Base-by-base conservation (phyloP, 2,329 filamentous ascomycete species). In the Blastomyces silverae region DNA sequence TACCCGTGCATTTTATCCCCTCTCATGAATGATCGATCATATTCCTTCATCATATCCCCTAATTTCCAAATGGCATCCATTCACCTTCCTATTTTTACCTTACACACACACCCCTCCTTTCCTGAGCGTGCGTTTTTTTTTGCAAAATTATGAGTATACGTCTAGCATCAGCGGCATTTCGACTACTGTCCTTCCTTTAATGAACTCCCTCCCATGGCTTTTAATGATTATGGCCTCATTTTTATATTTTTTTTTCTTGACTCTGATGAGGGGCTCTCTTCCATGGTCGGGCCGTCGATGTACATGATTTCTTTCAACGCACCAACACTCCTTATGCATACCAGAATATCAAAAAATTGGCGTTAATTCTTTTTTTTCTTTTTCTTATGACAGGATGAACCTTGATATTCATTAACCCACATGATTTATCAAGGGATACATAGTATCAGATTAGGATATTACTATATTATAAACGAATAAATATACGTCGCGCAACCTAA, bases 261-360 rank as follows among this genome's bases (percentile, higher is more conserved):
- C 28, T 31, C 10, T 56, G 28, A 53, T 53, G 25, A 56, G 28
- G 28, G 28, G 28, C 25, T 34, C 15, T 55, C 13, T 56, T 7
- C 25, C 53, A 31, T 37, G 22, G 25, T 37, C 53, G 31, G 34
- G 17, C 28, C 31, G 53, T 34, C 20, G 53, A 34, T 56, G 8
- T 56, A 56, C 53, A 56, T 56, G 31, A 37, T 56, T 31, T 4
- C 17, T 11, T 31, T 31, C 22, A 53, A 56, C 53, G 20, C 53
- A 37, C 53, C 28, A n/a, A 56, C 53, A 37, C 53, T 56, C 53
- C 53, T 56, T 56, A 56, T 17, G 13, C 53, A 37, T 34, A 56
- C n/a, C 28, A 56, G 39, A 58, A 6, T 42, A 58, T 42, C 34
- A 37, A n/a, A 58, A 58, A 58, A 20, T 58, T 25, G 31, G 34